Conservation (phyloP, 495 filamentous ascomycete species). For the Aspergillus bertholletiae region DNA sequence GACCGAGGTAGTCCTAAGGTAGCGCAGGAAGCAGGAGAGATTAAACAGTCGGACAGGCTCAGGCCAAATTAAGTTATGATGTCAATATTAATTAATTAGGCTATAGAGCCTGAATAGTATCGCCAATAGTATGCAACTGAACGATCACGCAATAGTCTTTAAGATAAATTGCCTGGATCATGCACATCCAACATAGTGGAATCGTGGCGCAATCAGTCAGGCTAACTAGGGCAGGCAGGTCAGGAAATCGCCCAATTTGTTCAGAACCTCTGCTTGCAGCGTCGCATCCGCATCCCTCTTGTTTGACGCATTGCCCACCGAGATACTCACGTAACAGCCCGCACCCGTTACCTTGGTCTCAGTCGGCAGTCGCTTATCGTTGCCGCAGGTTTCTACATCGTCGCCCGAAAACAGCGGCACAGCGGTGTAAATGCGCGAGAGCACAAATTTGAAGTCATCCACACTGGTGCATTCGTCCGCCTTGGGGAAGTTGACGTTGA, state of each 20-base stretch:
- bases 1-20: no score
- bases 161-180: background rate
- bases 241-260: conserved; percentile 51
- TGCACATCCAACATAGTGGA: background rate
- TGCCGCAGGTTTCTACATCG: conserved; percentile 57
- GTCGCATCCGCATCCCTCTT: conserved; percentile 56
- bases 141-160: background rate
- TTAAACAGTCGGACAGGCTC: no score
- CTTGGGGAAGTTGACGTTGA: conserved; percentile 65
- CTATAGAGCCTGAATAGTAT: background rate
- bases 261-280: conserved; percentile 52
- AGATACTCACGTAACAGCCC: conserved; percentile 61
- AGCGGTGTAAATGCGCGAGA: conserved; percentile 55
- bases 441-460: conserved; percentile 55
- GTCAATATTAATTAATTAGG: background rate
- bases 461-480: conserved; percentile 45
- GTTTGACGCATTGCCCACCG: conserved; percentile 53
- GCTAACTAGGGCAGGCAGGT: conserved; percentile 25
- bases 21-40: no score
- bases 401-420: conserved; percentile 41
- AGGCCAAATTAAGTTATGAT: no score
- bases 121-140: background rate
- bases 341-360: conserved; percentile 47
- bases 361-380: conserved; percentile 47
- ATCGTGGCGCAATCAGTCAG: conserved; percentile 9